Evolutionary conservation across 495 filamentous ascomycete species (phyloP).

Genomic region (Podospora conica): DNA sequence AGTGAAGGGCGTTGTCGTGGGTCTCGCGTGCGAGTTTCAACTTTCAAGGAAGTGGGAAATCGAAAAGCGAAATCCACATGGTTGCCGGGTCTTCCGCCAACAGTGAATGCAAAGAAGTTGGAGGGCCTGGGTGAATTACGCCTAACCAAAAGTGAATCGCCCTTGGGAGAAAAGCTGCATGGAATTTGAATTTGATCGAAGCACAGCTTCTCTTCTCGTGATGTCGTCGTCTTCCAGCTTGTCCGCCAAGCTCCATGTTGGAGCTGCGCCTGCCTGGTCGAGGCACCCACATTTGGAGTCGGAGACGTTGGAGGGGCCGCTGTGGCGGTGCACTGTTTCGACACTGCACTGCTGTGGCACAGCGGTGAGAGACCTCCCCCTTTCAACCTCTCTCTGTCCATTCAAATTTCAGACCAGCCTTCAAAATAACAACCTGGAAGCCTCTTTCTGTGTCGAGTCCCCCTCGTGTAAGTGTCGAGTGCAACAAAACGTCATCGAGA

Average conservation of each 20-base stretch:
- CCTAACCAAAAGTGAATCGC: neutral
- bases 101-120: neutral
- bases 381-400: constrained; percentile 1
- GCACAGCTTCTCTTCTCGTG: neutral
- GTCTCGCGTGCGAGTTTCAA: neutral
- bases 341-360: neutral
- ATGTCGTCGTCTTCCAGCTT: neutral
- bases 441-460: neutral
- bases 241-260: neutral
- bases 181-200: neutral
- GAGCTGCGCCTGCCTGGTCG: neutral
- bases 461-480: neutral
- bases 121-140: neutral
- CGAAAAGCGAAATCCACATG: neutral
- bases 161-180: no score
- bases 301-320: neutral
- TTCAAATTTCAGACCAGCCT: neutral
- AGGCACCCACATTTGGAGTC: neutral
- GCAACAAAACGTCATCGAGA: neutral
- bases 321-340: constrained; percentile 1
- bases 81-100: neutral
- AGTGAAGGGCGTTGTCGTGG: no score
- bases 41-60: constrained; percentile 12
- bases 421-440: neutral
- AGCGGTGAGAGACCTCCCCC: neutral